Percentiles rank a stretch among this genome's conserved stretches.
phyloP scores from a whole-genome alignment of 768 basidiomycete species.

The Boletus patriciae region DNA sequence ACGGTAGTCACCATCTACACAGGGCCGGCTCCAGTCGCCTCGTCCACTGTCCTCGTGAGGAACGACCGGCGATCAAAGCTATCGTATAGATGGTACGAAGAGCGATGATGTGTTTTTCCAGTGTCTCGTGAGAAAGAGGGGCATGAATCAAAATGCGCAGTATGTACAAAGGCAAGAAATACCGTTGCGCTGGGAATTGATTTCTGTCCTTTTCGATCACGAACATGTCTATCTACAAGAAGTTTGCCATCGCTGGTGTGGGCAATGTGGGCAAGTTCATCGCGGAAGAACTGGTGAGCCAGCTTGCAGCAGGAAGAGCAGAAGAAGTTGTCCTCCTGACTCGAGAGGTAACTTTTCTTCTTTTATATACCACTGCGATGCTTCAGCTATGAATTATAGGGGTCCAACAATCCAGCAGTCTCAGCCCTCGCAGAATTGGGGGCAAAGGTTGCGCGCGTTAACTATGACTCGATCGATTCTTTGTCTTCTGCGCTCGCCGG shows the following conservation, averaged over 20 bases:
- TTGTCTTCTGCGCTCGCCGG: background rate
- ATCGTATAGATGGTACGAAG: too few relatives aligned
- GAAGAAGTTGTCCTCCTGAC: background rate
- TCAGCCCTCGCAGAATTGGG: background rate
- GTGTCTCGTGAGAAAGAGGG: background rate
- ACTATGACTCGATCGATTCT: background rate
- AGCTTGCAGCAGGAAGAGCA: background rate
- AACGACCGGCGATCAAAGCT: too few relatives aligned
- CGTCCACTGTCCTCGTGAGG: too few relatives aligned
- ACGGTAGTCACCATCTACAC: too few relatives aligned
- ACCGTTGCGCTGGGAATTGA: background rate
- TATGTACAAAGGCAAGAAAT: background rate
- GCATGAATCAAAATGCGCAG: background rate
- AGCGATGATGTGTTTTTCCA: too few relatives aligned
- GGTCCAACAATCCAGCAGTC: background rate
- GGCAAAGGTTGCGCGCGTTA: background rate
- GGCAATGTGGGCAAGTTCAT: constrained; percentile 1
- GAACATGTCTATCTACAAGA: background rate
- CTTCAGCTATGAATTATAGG: background rate
- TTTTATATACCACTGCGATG: background rate
- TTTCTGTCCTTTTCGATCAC: background rate
- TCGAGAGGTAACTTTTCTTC: background rate
- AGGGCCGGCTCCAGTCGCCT: too few relatives aligned
- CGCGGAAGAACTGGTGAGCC: background rate
- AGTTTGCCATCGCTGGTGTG: background rate